Evolutionary conservation across 768 basidiomycete species (phyloP), one percentile per base, ranked within the genome.

Genomic region (Suillus luteus): DNA sequence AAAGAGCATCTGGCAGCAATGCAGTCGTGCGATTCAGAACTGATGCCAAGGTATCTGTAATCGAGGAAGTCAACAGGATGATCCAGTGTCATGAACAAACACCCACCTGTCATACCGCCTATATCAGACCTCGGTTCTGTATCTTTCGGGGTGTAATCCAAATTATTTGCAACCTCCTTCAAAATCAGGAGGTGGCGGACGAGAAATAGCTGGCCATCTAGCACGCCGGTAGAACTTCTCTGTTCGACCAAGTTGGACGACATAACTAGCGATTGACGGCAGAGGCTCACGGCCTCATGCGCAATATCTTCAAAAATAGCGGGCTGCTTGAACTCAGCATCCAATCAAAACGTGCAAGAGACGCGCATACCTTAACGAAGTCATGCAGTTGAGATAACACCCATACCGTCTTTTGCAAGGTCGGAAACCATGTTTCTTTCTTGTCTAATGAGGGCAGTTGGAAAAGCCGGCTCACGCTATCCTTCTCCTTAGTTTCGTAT

Each of bases 241-340:
- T 74, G 73, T 27, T 83, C 81, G 57, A 98, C 81, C 24, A 82
- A 78, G n/a, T 89, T 83, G 0, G 91, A 83, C 0, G 92, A 94
- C 6, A 83, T 75, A 41, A 91, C 80, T 4, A 99, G 83, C 0
- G 96, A 96, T 64, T 89, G 83, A 41, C 89, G 86, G 73, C 95
- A 96, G 5, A 94, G 79, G 14, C 84, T 81, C 38, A 97, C 83
- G 0, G 96, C 93, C 77, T 98, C 96, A 77, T 95, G 93, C 0
- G 96, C 95, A 46, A 99, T 92, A 73, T 99, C 97, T 69, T 95
- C 92, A 64, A 97, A 99, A 63, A 98, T 96, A 1, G 88, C 90
- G n/a, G 92, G 89, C 95, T 99, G 64, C 7, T 40, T 11, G 46
- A 9, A n/a, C 60, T 59, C 62, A 63, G 41, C 60, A 43, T 51